Evolutionary conservation across 768 basidiomycete genomes (phyloP).

Genomic region (Boletus huronensis): DNA sequence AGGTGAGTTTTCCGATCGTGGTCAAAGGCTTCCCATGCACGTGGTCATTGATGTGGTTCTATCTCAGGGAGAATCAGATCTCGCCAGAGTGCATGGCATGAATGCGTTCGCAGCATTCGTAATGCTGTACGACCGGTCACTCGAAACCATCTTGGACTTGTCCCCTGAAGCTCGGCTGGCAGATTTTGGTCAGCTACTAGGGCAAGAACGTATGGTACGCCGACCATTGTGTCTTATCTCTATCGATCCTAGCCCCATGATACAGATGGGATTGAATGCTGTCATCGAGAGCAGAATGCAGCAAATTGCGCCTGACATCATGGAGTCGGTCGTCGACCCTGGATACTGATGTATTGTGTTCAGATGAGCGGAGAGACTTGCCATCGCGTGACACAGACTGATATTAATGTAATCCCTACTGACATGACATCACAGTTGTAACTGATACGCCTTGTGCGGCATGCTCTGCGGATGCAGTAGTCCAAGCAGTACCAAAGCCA

Average conservation of each 20-base stretch:
- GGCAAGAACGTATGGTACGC: conserved; percentile 52
- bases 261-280: conserved; percentile 35
- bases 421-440: conserved; percentile 28
- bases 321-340: conserved; percentile 13
- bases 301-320: conserved; percentile 21
- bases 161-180: conserved; percentile 44
- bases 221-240: background rate
- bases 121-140: conserved; percentile 50
- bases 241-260: conserved; percentile 7
- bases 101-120: conserved; percentile 68
- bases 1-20: conserved; percentile 36
- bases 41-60: conserved; percentile 10
- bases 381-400: conserved; percentile 7
- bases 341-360: conserved; percentile 7
- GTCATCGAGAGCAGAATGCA: conserved; percentile 35
- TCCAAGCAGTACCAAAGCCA: conserved; percentile 20
- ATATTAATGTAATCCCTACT: conserved; percentile 31
- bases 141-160: conserved; percentile 56
- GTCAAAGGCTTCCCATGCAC: conserved; percentile 7
- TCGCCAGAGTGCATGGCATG: conserved; percentile 58
- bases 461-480: conserved; percentile 19
- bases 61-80: conserved; percentile 55
- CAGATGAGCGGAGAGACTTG: conserved; percentile 2
- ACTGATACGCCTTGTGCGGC: conserved; percentile 13
- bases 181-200: conserved; percentile 46